phyloP scores from a whole-genome alignment of 1,139 yeast species.

The Torulaspora pretoriensis region DNA sequence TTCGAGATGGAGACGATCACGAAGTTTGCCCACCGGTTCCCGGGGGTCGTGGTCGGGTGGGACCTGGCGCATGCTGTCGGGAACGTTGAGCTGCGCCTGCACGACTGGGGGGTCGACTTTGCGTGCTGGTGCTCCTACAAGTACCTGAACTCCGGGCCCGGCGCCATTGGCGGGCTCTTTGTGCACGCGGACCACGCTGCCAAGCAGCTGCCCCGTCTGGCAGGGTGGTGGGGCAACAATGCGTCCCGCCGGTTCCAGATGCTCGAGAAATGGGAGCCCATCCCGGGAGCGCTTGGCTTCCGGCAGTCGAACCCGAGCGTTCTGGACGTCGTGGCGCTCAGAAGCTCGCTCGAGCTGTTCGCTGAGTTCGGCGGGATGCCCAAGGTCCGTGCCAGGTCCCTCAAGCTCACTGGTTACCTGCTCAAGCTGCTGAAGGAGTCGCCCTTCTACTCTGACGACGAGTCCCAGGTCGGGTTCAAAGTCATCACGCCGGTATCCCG shows the following conservation, averaged over 20 bases:
- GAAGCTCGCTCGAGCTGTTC: conserved; percentile 62
- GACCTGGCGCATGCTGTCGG: conserved; percentile 95
- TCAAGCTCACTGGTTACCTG: conserved; percentile 55
- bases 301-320: conserved; percentile 93
- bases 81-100: conserved; percentile 69
- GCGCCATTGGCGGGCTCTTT: conserved; percentile 80
- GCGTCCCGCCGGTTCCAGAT: conserved; percentile 66
- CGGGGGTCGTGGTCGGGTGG: conserved; percentile 75
- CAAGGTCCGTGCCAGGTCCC: conserved; percentile 52
- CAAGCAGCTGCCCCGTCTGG: conserved; percentile 59
- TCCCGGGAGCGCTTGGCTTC: conserved; percentile 77
- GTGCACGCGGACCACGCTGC: conserved; percentile 51
- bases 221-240: conserved; percentile 98
- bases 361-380: conserved; percentile 60
- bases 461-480: conserved; percentile 46
- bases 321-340: conserved; percentile 68
- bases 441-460: conserved; percentile 40
- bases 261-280: conserved; percentile 76
- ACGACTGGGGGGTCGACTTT: conserved; percentile 88
- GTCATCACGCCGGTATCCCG: conserved; percentile 64
- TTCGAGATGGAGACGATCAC: conserved; percentile 74
- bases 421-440: conserved; percentile 45
- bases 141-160: conserved; percentile 89
- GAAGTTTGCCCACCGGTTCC: conserved; percentile 44
- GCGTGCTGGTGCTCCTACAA: conserved; percentile 95